A percentile compares a stretch with the other conserved stretches of the same genome.
Evolutionary conservation across 352 stramenopile species (phyloP).

Genomic region (Plasmopara viticola): DNA sequence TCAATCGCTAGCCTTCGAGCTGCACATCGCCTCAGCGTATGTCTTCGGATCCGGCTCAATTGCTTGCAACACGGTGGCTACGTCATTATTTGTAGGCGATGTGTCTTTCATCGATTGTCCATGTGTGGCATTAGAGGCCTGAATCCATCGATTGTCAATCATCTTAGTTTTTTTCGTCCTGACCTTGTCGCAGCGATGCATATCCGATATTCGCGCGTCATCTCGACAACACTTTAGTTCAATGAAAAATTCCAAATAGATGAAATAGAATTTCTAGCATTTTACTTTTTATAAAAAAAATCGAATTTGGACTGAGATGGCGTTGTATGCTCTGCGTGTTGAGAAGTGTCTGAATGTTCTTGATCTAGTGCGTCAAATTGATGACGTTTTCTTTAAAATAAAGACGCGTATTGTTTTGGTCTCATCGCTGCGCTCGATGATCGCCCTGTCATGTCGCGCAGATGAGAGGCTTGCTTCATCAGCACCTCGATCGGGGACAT

Average conservation of each 20-base stretch:
- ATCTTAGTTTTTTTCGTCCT: no score
- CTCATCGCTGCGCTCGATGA: not conserved
- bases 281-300: no score
- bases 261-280: no score
- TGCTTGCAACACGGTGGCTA: not conserved
- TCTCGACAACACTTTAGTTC: no score
- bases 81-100: not conserved
- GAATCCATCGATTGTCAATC: no score
- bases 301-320: no score
- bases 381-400: not conserved
- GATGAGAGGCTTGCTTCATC: not conserved
- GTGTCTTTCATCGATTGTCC: not conserved
- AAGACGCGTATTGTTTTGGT: not conserved
- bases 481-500: constrained; percentile 10
- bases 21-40: not conserved
- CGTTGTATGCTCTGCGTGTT: not conserved
- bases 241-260: no score
- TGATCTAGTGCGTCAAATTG: not conserved
- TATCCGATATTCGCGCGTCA: no score
- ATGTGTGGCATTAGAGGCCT: not conserved
- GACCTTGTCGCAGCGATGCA: no score
- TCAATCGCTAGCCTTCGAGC: not conserved
- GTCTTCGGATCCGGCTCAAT: not conserved
- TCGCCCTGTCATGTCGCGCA: constrained; percentile 3
- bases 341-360: not conserved